Evolutionary conservation across 345 rosid species (phyloP).

Genomic region (Euphorbia lathyris): DNA sequence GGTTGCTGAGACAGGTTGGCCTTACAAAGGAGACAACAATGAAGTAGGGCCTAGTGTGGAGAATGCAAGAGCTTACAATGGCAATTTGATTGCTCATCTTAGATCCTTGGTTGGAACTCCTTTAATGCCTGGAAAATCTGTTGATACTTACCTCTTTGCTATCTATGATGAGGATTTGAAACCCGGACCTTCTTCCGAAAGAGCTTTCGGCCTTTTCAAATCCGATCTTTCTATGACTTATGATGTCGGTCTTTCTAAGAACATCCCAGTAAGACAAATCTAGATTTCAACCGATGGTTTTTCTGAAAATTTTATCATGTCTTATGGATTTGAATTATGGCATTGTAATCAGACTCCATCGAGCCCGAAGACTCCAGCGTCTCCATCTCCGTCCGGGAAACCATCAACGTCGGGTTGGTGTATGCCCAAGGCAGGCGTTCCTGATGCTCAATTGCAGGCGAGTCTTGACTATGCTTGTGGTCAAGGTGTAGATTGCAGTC

Average conservation of each 20-base stretch:
- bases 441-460: slow-evolving; percentile 58
- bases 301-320: background rate
- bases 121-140: slow-evolving; percentile 86
- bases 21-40: slow-evolving; percentile 63
- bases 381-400: slow-evolving; percentile 20
- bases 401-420: slow-evolving; percentile 43
- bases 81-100: slow-evolving; percentile 76
- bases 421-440: slow-evolving; percentile 47
- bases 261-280: slow-evolving; percentile 52
- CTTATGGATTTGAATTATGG: background rate
- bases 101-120: slow-evolving; percentile 86
- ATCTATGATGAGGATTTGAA: slow-evolving; percentile 84
- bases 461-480: slow-evolving; percentile 82
- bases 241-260: slow-evolving; percentile 68
- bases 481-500: slow-evolving; percentile 63
- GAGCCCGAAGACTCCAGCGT: slow-evolving; percentile 14
- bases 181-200: slow-evolving; percentile 74
- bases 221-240: slow-evolving; percentile 67
- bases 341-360: slow-evolving; percentile 13
- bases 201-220: slow-evolving; percentile 74
- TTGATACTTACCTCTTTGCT: slow-evolving; percentile 88
- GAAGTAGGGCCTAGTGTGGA: slow-evolving; percentile 78
- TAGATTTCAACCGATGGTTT: background rate
- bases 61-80: slow-evolving; percentile 88
- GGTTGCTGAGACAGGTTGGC: slow-evolving; percentile 98